Percentiles rank a stretch among this genome's conserved stretches.
phyloP scores from a whole-genome alignment of 2,329 filamentous ascomycete species.

The Epichloe uncinata region DNA sequence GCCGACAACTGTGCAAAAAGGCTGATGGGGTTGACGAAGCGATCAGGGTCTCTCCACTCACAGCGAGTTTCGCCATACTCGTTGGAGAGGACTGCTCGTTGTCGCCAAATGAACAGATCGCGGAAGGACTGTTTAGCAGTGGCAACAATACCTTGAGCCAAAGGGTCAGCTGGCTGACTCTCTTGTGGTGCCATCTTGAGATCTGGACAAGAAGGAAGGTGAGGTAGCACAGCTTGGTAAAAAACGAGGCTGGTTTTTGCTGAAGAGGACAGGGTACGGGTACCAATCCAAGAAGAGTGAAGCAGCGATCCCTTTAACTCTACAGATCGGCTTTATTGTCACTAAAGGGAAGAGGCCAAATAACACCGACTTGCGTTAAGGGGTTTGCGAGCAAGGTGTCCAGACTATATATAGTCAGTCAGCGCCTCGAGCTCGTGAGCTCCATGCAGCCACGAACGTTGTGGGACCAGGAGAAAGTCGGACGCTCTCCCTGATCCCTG shows the following conservation, averaged over 20 bases:
- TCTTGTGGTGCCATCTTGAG: slow-evolving; percentile 2
- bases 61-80: slow-evolving; percentile 49
- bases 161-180: slow-evolving; percentile 46
- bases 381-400: not conserved
- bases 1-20: slow-evolving; percentile 50
- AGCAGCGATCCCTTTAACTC: not conserved
- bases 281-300: not conserved
- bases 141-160: slow-evolving; percentile 50
- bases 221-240: not conserved
- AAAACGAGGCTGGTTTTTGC: not conserved
- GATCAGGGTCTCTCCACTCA: slow-evolving; percentile 56
- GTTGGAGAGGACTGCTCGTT: slow-evolving; percentile 54
- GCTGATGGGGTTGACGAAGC: slow-evolving; percentile 56
- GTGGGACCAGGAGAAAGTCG: not conserved
- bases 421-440: too few species aligned
- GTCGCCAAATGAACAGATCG: slow-evolving; percentile 62
- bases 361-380: not conserved
- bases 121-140: slow-evolving; percentile 49
- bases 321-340: not conserved
- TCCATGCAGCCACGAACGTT: too few species aligned
- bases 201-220: not conserved
- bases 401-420: not conserved
- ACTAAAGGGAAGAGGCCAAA: not conserved
- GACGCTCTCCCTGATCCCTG: not conserved
- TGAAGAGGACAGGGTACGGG: not conserved